Base-by-base conservation (phyloP, 805 yeast species). In the Isabelozyma heimii region DNA sequence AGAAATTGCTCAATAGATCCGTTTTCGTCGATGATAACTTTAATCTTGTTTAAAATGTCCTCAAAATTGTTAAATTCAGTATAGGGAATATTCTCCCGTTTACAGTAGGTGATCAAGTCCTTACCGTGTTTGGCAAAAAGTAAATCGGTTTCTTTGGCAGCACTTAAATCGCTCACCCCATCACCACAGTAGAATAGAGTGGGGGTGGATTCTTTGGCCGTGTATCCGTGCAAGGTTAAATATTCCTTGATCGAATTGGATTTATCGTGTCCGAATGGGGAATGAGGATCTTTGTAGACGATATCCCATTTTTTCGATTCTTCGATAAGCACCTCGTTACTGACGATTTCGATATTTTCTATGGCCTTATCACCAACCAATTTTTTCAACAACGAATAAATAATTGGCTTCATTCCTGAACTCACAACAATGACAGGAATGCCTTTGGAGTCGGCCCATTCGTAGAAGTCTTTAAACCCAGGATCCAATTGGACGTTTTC, bases 221-320 rank as follows among this genome's bases (percentile, higher is more conserved):
- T 43, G 51, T 67, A 64, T 13, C 67, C 67, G 47, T 70, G 62
- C 8, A 52, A 47, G 7, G 47, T 49, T 56, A 73, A 66, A 53
- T 73, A 76, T 45, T 76, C 75, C 48, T 80, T 77, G 58, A 94
- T 92, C 27, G 94, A 86, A 48, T 81, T 77, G 28, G 97, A 84
- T 73, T 94, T 94, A 70, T 94, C 97, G 67, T 94, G 99, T 45
- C 99, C 99, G 66, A 90, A 91, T 12, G 83, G 76, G 9, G 96
- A 81, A 47, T 87, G 90, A 3, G 75, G 75, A 69, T 94, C 96
- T 57, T 85, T 82, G 74, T 85, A 94, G 28, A 85, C 80, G 53
- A 94, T 92, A 46, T 84, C 81, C 99, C 98, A 94, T 37, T 79
- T 63, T 33, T 80, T 80, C 43, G 84, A 80, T 3, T 78, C 73